Evolutionary conservation across 2,329 filamentous ascomycete species (phyloP).

Genomic region (Eurotiales sp.): DNA sequence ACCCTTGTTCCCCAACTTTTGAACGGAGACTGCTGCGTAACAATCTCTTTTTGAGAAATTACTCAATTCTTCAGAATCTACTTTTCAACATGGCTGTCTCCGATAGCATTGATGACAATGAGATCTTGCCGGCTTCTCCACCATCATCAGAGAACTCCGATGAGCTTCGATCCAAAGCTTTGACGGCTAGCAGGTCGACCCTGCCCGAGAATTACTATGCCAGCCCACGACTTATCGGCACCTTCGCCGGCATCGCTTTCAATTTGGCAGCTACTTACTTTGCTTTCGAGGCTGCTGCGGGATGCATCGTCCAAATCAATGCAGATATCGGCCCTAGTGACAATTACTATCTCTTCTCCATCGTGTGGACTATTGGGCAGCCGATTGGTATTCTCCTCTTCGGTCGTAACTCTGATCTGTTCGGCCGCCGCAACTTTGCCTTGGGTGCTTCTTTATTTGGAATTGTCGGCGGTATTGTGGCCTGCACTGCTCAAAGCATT

Average conservation of each 20-base stretch:
- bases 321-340: constrained; percentile 1
- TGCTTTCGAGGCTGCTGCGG: constrained; percentile 1
- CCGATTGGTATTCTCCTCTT: constrained; percentile 4
- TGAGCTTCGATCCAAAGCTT: not conserved
- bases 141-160: not conserved
- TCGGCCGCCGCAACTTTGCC: constrained; percentile 4
- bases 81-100: not conserved
- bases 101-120: not conserved
- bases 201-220: not conserved
- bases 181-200: not conserved
- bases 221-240: not conserved
- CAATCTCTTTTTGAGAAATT: not conserved
- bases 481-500: not conserved
- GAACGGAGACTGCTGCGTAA: too few relatives aligned
- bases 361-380: not conserved
- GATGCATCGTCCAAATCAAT: not conserved
- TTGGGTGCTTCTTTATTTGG: not conserved
- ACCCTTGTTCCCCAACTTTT: too few relatives aligned
- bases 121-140: not conserved
- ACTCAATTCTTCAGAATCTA: not conserved
- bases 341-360: constrained; percentile 4
- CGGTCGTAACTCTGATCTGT: constrained; percentile 3
- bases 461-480: constrained; percentile 2
- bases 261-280: not conserved
- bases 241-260: not conserved